Percentiles rank a stretch among this genome's conserved stretches.
These are phyloP conservation scores for Hygrophorus pudorinus DNA, from an alignment of 768 basidiomycete species.

Conservation along the genomic window DNA sequence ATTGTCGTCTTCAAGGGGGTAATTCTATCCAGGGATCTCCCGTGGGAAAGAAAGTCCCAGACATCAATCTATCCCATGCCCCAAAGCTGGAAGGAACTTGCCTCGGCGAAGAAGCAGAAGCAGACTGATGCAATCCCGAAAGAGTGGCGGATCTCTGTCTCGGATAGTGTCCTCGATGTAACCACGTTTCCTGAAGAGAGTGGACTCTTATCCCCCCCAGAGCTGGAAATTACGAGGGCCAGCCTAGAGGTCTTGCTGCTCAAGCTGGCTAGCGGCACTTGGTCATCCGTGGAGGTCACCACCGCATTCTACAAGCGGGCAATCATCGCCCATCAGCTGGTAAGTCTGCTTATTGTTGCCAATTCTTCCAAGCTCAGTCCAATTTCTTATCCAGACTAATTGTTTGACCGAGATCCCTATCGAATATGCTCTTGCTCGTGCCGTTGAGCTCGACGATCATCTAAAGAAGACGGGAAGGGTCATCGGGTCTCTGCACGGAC, in stretches of 20 bases:
- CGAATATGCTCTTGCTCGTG: constrained; percentile 43
- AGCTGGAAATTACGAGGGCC: constrained; percentile 39
- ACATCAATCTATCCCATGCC: too few species aligned
- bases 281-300: constrained; percentile 60
- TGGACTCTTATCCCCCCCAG: constrained; percentile 44
- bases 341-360: constrained; percentile 20
- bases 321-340: constrained; percentile 70
- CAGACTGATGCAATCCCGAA: constrained; percentile 51
- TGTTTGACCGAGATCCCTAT: constrained; percentile 72
- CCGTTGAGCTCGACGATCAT: constrained; percentile 55
- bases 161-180: constrained; percentile 41
- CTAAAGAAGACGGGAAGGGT: constrained; percentile 51
- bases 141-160: constrained; percentile 53
- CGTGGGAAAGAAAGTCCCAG: too few species aligned
- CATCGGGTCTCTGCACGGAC: constrained; percentile 65
- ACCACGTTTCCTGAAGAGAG: constrained; percentile 41
- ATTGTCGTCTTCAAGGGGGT: too few species aligned
- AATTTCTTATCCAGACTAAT: constrained; percentile 8
- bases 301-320: constrained; percentile 72
- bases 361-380: background rate
- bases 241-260: constrained; percentile 35
- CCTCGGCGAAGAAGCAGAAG: constrained; percentile 39
- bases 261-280: constrained; percentile 42
- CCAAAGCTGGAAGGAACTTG: constrained; percentile 41
- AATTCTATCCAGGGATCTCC: too few species aligned